These are phyloP conservation scores for Carpinus viminea DNA, from an alignment of 306 rosid species.

Conservation along the genomic window DNA sequence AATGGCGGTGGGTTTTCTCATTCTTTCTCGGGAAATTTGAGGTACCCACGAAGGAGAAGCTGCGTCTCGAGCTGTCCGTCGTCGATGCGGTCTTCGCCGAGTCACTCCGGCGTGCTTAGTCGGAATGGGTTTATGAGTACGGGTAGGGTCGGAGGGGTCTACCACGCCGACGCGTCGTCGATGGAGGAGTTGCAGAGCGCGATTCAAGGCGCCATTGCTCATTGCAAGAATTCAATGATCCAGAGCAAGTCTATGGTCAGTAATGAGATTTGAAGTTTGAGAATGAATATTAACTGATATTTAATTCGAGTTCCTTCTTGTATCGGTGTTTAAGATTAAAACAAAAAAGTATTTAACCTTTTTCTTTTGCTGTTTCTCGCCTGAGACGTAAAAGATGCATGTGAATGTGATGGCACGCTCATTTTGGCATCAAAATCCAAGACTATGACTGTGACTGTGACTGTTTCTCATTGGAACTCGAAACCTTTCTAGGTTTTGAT, in stretches of 20 bases:
- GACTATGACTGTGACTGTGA: constrained; percentile 20
- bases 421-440: constrained; percentile 25
- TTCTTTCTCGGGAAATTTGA: constrained; percentile 85
- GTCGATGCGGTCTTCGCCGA: constrained; percentile 84
- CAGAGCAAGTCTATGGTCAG: constrained; percentile 53
- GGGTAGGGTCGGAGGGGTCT: constrained; percentile 1
- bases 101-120: constrained; percentile 73
- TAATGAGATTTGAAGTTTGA: constrained; percentile 42
- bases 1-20: constrained; percentile 46
- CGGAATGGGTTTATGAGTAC: constrained; percentile 29
- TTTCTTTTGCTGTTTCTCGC: background rate
- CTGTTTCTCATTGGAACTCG: constrained; percentile 31
- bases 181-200: constrained; percentile 97
- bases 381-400: constrained; percentile 32
- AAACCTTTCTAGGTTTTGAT: constrained; percentile 14
- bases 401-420: constrained; percentile 13
- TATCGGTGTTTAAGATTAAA: background rate
- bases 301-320: background rate
- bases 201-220: constrained; percentile 95
- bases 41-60: constrained; percentile 65
- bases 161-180: constrained; percentile 47
- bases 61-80: constrained; percentile 85
- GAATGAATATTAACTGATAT: constrained; percentile 1
- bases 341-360: background rate
- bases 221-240: constrained; percentile 82